Evolutionary conservation across 331 rosid species (phyloP).

Genomic region (Pyrus hybrid): DNA sequence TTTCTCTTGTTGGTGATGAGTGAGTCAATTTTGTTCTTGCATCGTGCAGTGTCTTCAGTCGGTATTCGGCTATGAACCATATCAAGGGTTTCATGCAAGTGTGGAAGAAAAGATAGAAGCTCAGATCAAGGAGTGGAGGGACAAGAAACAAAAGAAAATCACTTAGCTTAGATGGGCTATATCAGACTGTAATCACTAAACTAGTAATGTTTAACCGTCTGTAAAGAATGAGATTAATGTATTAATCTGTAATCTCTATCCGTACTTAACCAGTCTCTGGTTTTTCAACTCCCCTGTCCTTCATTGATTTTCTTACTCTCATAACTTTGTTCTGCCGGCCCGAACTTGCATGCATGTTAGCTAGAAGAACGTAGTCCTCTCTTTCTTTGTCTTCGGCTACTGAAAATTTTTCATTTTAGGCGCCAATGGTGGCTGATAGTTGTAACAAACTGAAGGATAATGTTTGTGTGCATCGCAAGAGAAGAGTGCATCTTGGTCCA

Average conservation of each 20-base stretch:
- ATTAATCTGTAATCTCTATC: background rate
- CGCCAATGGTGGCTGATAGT: no score
- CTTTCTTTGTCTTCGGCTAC: no score
- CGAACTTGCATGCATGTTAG: constrained; percentile 56
- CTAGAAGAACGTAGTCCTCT: constrained; percentile 27
- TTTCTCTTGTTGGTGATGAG: background rate
- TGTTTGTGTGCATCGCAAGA: no score
- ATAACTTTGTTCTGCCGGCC: constrained; percentile 53
- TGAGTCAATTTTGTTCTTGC: background rate
- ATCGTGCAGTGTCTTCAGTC: constrained; percentile 45
- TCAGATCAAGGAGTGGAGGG: constrained; percentile 46
- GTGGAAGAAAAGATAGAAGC: constrained; percentile 47
- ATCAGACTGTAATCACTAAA: background rate
- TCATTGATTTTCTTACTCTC: constrained; percentile 50
- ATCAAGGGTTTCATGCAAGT: constrained; percentile 49
- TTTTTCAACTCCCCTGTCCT: constrained; percentile 17
- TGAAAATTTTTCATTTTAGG: no score
- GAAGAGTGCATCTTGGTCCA: no score
- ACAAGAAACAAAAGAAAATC: constrained; percentile 47
- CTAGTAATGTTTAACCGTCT: background rate
- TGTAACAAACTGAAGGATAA: no score
- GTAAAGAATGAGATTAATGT: background rate
- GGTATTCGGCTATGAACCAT: constrained; percentile 57
- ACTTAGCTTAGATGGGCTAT: constrained; percentile 17
- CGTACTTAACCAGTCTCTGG: constrained; percentile 23